Percentiles rank a stretch among this genome's conserved stretches.
Evolutionary conservation across 2,329 filamentous ascomycete genomes (phyloP).

Genomic region (Taxawa tesnikishii): DNA sequence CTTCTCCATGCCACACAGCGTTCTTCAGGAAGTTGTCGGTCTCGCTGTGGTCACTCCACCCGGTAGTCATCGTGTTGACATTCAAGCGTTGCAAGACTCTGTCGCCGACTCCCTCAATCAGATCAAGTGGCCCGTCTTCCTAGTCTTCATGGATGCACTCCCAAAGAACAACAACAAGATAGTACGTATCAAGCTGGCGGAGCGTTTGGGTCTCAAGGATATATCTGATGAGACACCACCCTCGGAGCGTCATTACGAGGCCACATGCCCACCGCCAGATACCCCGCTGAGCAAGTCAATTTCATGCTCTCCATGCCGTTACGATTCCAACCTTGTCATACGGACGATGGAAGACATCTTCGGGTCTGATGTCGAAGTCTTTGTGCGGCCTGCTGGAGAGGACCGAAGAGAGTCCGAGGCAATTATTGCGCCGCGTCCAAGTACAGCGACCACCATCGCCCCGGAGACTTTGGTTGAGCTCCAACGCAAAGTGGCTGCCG

Average conservation of each 20-base stretch:
- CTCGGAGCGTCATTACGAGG: slow-evolving; percentile 37
- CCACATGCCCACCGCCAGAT: slow-evolving; percentile 35
- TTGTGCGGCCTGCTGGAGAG: slow-evolving; percentile 14
- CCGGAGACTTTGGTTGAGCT: too few species aligned
- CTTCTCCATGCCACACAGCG: slow-evolving; percentile 40
- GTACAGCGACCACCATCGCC: slow-evolving; percentile 1
- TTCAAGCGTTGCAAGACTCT: slow-evolving; percentile 36
- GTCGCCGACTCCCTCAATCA: slow-evolving; percentile 37
- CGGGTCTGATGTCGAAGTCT: slow-evolving; percentile 12
- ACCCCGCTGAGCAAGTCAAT: slow-evolving; percentile 33
- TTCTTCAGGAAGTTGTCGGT: slow-evolving; percentile 45
- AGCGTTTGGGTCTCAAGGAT: slow-evolving; percentile 33
- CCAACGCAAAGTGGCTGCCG: slow-evolving; percentile 10
- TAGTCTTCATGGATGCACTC: slow-evolving; percentile 45
- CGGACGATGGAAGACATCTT: slow-evolving; percentile 6
- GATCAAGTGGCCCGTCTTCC: slow-evolving; percentile 39
- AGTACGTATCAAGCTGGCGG: slow-evolving; percentile 39
- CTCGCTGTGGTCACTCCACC: slow-evolving; percentile 38
- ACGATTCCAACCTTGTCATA: slow-evolving; percentile 5
- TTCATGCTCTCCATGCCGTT: too few species aligned
- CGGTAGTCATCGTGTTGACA: slow-evolving; percentile 31
- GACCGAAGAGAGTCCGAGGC: too few species aligned
- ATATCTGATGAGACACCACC: slow-evolving; percentile 34
- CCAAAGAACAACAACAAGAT: slow-evolving; percentile 48
- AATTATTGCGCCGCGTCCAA: slow-evolving; percentile 20